Conservation (phyloP, 495 filamentous ascomycete species). For the Penicillium canariense region DNA sequence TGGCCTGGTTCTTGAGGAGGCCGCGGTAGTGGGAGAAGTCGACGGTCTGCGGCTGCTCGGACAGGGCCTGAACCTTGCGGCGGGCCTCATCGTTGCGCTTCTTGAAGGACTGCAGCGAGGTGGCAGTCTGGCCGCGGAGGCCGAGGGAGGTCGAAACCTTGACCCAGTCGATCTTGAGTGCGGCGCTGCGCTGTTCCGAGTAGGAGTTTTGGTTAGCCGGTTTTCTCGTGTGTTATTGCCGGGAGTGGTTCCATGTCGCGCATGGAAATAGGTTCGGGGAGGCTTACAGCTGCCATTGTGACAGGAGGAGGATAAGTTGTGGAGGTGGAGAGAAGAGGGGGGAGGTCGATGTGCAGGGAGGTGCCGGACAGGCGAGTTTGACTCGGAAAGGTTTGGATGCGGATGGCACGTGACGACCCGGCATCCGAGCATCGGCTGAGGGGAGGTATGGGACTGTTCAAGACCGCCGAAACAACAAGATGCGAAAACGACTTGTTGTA, state of each 20-base stretch:
- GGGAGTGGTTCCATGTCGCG: constrained; percentile 7
- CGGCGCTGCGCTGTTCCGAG: constrained; percentile 81
- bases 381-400: constrained; percentile 49
- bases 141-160: constrained; percentile 88
- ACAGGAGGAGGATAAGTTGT: constrained; percentile 44
- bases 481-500: too few relatives aligned
- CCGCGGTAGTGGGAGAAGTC: constrained; percentile 93
- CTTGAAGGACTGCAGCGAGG: constrained; percentile 93
- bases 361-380: constrained; percentile 40
- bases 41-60: constrained; percentile 74
- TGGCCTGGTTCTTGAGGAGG: constrained; percentile 87
- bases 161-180: constrained; percentile 98
- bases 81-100: constrained; percentile 99
- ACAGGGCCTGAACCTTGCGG: constrained; percentile 79
- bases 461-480: background rate
- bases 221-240: constrained; percentile 2
- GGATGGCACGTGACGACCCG: constrained; percentile 46
- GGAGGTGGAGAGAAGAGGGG: constrained; percentile 38
- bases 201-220: constrained; percentile 22
- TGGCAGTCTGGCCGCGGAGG: constrained; percentile 88
- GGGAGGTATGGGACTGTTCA: background rate
- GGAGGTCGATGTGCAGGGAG: constrained; percentile 43
- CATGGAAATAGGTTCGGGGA: constrained; percentile 29
- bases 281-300: constrained; percentile 93
- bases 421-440: constrained; percentile 29